Conservation (phyloP, 306 rosid genomes). For the Carpinus fangiana region DNA sequence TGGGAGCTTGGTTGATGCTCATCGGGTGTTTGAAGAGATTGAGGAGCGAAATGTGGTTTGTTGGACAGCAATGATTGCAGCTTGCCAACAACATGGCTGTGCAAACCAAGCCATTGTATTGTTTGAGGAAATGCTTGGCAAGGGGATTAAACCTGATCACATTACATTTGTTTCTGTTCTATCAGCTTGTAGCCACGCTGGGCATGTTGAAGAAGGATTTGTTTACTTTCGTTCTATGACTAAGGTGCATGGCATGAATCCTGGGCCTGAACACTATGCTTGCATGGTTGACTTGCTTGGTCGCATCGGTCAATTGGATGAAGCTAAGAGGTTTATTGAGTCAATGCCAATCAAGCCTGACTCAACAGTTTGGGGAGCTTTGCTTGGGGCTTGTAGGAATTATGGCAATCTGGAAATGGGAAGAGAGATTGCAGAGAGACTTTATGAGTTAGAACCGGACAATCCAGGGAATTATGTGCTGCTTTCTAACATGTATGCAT, state of each 20-base stretch:
- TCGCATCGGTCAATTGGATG: slow-evolving; percentile 52
- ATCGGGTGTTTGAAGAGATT: slow-evolving; percentile 39
- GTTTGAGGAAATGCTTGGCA: slow-evolving; percentile 53
- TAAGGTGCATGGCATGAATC: slow-evolving; percentile 40
- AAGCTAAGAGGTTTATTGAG: slow-evolving; percentile 53
- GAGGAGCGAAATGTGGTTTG: slow-evolving; percentile 50
- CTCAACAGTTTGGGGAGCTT: slow-evolving; percentile 57
- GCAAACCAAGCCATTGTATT: slow-evolving; percentile 50
- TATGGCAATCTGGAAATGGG: slow-evolving; percentile 57
- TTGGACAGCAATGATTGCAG: slow-evolving; percentile 70
- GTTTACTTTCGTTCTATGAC: slow-evolving; percentile 53
- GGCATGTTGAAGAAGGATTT: slow-evolving; percentile 56
- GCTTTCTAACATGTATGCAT: slow-evolving; percentile 48
- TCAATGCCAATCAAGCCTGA: slow-evolving; percentile 57
- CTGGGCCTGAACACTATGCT: slow-evolving; percentile 64
- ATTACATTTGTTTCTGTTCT: slow-evolving; percentile 63
- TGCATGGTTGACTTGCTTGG: slow-evolving; percentile 74
- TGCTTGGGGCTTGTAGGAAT: slow-evolving; percentile 63
- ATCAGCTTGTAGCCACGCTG: slow-evolving; percentile 65
- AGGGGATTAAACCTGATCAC: slow-evolving; percentile 49
- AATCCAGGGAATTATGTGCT: slow-evolving; percentile 60
- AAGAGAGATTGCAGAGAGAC: slow-evolving; percentile 51
- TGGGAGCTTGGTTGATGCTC: slow-evolving; percentile 53
- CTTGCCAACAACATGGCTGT: slow-evolving; percentile 62
- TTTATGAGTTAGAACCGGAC: slow-evolving; percentile 63